These are phyloP conservation scores for Teunomyces pallodes DNA, from an alignment of 805 yeast genomes.

Conservation along the genomic window DNA sequence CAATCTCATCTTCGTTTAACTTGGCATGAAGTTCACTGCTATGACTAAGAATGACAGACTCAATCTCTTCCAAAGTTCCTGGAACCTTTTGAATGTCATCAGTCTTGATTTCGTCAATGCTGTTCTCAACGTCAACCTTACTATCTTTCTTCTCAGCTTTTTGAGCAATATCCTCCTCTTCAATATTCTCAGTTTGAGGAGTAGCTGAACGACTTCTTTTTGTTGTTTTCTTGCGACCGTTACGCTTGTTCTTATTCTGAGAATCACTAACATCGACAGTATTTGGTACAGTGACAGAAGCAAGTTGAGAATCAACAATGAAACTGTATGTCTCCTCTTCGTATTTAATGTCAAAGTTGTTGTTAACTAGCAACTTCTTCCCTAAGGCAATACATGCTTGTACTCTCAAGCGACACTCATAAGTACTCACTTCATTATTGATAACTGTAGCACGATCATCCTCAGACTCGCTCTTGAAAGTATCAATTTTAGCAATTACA, in stretches of 20 bases:
- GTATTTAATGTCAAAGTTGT: slow-evolving; percentile 2
- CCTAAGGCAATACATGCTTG: slow-evolving; percentile 24
- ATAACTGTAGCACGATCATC: not conserved
- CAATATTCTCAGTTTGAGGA: not conserved
- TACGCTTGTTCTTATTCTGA: not conserved
- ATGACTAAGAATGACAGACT: slow-evolving; percentile 33
- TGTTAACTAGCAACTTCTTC: slow-evolving; percentile 17
- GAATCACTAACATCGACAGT: slow-evolving; percentile 2
- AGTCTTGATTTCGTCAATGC: slow-evolving; percentile 1
- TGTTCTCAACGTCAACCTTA: not conserved
- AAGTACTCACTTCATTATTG: slow-evolving; percentile 6
- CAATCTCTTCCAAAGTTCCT: slow-evolving; percentile 35
- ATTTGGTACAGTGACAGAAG: not conserved
- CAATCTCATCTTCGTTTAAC: slow-evolving; percentile 4
- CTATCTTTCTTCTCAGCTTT: too few relatives aligned
- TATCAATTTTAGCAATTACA: slow-evolving; percentile 13
- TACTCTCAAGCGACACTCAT: slow-evolving; percentile 29
- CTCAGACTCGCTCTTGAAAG: not conserved
- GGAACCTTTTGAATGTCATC: slow-evolving; percentile 12
- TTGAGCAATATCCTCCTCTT: not conserved
- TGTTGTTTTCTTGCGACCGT: slow-evolving; percentile 8
- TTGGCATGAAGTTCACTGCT: slow-evolving; percentile 20
- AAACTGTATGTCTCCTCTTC: slow-evolving; percentile 2
- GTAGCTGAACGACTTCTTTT: not conserved
- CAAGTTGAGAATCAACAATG: not conserved